These are phyloP conservation scores for Cryphonectria radicalis DNA, from an alignment of 2,329 filamentous ascomycete genomes.

Conservation along the genomic window DNA sequence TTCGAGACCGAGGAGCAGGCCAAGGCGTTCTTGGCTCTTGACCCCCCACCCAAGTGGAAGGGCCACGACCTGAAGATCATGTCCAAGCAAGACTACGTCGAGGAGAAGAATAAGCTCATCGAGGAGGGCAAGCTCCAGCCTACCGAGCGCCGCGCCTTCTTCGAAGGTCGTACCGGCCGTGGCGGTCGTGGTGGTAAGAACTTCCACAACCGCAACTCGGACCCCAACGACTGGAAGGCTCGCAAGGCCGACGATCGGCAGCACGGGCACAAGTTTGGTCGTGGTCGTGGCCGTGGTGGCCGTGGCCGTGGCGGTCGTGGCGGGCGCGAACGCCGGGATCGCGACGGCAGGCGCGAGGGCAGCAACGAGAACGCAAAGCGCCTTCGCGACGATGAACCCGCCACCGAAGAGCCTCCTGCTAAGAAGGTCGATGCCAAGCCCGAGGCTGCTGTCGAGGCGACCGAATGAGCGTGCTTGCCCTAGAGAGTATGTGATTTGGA, in stretches of 20 bases:
- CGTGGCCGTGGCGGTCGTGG: conserved; percentile 42
- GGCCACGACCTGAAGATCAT: conserved; percentile 79
- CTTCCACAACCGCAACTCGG: conserved; percentile 42
- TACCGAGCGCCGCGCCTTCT: conserved; percentile 51
- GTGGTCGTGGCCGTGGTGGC: conserved; percentile 44
- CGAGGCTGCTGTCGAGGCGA: conserved; percentile 35
- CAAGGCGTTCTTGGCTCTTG: conserved; percentile 77
- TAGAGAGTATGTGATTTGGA: background rate
- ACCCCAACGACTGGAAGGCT: conserved; percentile 66
- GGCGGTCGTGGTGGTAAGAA: conserved; percentile 46
- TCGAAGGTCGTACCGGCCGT: conserved; percentile 46
- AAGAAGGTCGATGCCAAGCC: conserved; percentile 66
- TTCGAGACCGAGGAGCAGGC: conserved; percentile 80
- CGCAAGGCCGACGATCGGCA: conserved; percentile 66
- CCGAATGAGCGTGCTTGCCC: conserved; percentile 18
- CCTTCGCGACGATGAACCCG: conserved; percentile 54
- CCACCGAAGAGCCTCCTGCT: conserved; percentile 51
- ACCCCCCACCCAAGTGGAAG: conserved; percentile 84
- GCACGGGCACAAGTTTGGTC: conserved; percentile 58
- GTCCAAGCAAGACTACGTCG: conserved; percentile 85
- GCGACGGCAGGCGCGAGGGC: conserved; percentile 43
- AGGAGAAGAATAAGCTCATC: conserved; percentile 76
- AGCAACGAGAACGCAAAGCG: conserved; percentile 53
- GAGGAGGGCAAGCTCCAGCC: conserved; percentile 70
- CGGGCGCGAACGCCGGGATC: conserved; percentile 47